Conservation (phyloP, 2,329 filamentous ascomycete genomes). For the Cadophora gregata region DNA sequence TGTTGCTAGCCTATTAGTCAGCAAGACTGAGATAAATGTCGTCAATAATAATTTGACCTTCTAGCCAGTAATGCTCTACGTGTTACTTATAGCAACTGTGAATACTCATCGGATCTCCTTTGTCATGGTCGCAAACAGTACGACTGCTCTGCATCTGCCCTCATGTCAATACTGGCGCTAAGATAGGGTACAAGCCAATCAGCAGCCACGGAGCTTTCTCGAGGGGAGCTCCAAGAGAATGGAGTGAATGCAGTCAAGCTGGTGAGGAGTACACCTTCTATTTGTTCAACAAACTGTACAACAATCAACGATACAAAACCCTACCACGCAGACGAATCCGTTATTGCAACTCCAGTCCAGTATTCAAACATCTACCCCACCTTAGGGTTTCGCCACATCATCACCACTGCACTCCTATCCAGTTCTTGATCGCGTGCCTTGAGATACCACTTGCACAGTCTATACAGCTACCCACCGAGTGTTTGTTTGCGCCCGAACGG, state of each 20-base stretch:
- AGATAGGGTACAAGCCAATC: slow-evolving; percentile 14
- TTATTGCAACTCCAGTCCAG: neutral
- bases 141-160: neutral
- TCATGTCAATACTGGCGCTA: neutral
- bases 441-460: slow-evolving; percentile 5
- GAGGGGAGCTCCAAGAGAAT: slow-evolving; percentile 6
- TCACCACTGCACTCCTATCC: slow-evolving; percentile 1
- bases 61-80: too few relatives aligned
- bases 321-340: too few relatives aligned
- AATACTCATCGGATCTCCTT: neutral
- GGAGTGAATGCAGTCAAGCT: neutral
- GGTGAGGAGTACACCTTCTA: slow-evolving; percentile 15
- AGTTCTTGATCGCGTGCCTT: slow-evolving; percentile 24
- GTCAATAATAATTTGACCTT: too few relatives aligned
- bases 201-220: neutral
- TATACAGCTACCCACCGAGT: neutral
- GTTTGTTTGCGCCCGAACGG: slow-evolving; percentile 24
- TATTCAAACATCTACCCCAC: neutral
- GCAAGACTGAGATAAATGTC: neutral
- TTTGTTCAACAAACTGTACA: neutral
- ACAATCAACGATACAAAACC: neutral
- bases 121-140: slow-evolving; percentile 8
- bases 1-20: neutral
- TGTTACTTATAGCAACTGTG: slow-evolving; percentile 11
- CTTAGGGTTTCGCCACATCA: slow-evolving; percentile 1